Percentiles rank a stretch among this genome's conserved stretches.
phyloP scores from a whole-genome alignment of 2,329 filamentous ascomycete species.

The Mariannaea sp. region DNA sequence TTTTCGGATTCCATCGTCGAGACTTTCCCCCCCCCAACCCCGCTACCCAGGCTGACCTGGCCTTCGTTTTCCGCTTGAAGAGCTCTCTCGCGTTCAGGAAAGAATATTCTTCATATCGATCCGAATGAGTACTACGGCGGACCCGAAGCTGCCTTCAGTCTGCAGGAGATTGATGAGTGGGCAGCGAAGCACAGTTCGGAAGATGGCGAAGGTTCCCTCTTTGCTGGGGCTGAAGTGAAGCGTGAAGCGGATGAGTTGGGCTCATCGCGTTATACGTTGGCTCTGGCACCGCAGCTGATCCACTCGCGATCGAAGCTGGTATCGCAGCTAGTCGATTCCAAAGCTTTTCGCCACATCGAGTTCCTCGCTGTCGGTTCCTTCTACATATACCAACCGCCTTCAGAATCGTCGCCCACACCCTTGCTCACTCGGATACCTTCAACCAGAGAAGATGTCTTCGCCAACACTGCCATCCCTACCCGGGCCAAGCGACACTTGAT shows the following conservation, averaged over 20 bases:
- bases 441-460: constrained; percentile 89
- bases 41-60: constrained; percentile 42
- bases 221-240: constrained; percentile 42
- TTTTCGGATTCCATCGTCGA: constrained; percentile 42
- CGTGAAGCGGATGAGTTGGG: constrained; percentile 53
- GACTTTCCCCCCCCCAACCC: constrained; percentile 29
- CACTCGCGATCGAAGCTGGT: constrained; percentile 82
- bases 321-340: constrained; percentile 82
- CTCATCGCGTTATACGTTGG: constrained; percentile 77
- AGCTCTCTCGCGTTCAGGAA: constrained; percentile 88
- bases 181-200: constrained; percentile 47
- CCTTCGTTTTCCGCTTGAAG: constrained; percentile 56
- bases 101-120: constrained; percentile 90
- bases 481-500: constrained; percentile 85
- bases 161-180: constrained; percentile 83
- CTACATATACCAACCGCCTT: constrained; percentile 69
- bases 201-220: constrained; percentile 31
- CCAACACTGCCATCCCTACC: constrained; percentile 73
- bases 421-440: constrained; percentile 76
- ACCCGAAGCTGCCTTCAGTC: constrained; percentile 80
- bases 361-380: constrained; percentile 93
- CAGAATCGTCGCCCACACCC: constrained; percentile 37
- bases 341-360: constrained; percentile 86
- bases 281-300: constrained; percentile 83
- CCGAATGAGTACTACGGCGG: constrained; percentile 88